A percentile compares a stretch with the other conserved stretches of the same genome.
Evolutionary conservation across 108 stramenopile genomes (phyloP).

Genomic region (Discostella stelligeroides): DNA sequence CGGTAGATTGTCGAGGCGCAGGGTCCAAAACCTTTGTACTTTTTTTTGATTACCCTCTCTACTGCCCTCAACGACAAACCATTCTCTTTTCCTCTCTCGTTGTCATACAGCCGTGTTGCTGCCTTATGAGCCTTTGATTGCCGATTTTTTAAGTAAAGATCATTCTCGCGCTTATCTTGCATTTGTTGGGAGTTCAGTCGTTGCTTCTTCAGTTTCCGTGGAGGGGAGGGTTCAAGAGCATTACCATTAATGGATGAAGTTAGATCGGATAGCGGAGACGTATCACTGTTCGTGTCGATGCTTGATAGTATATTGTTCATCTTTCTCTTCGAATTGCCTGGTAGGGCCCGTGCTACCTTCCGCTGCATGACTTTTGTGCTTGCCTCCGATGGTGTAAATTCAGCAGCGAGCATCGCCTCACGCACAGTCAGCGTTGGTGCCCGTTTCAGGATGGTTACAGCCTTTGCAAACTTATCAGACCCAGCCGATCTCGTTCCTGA

Average conservation of each 20-base stretch:
- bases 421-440: not conserved
- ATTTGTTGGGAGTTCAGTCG: not conserved
- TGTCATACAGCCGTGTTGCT: not conserved
- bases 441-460: not conserved
- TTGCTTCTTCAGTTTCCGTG: constrained; percentile 1
- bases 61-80: not conserved
- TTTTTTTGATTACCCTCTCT: not conserved
- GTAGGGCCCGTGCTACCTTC: not conserved
- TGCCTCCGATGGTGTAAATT: not conserved
- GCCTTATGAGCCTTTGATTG: not conserved
- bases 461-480: not conserved
- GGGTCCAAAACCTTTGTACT: not conserved
- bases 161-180: not conserved
- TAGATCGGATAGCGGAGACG: not conserved
- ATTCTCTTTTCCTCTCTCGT: not conserved
- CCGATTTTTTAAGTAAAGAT: not conserved
- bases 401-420: not conserved
- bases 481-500: not conserved
- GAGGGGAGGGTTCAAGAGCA: too few species aligned
- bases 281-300: too few species aligned
- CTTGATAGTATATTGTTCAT: not conserved
- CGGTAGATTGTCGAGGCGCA: not conserved
- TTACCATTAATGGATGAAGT: not conserved
- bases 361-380: not conserved
- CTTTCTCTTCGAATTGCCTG: too few species aligned